Conservation (phyloP, 164 flowering plant genomes). For the Hamamelis virginiana region DNA sequence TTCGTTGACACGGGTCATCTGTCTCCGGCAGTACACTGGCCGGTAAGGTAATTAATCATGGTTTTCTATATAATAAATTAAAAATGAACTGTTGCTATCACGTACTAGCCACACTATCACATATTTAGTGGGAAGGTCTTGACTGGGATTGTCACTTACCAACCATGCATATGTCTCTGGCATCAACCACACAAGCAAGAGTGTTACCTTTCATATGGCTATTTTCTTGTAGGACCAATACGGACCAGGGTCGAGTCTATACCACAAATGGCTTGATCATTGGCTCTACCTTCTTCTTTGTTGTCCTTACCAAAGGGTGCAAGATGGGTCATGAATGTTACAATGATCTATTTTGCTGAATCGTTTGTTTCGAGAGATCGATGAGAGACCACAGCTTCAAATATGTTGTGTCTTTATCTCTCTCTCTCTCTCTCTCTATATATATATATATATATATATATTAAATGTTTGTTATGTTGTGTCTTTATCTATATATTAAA, state of each 20-base stretch:
- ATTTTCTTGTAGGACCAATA: conserved; percentile 2
- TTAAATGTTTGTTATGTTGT: not conserved
- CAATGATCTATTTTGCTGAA: conserved; percentile 9
- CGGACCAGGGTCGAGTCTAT: conserved; percentile 1
- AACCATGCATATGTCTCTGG: too few species aligned
- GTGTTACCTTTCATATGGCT: not conserved
- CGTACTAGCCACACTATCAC: not conserved
- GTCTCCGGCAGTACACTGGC: not conserved
- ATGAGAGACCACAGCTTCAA: conserved; percentile 8
- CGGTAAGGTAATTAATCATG: not conserved
- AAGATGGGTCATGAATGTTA: conserved; percentile 18
- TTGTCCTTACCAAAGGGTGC: conserved; percentile 26
- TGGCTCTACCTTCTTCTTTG: conserved; percentile 2
- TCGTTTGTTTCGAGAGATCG: conserved; percentile 5
- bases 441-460: not conserved
- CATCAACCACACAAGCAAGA: too few species aligned
- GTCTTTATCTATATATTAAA: too few species aligned
- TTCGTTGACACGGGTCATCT: not conserved
- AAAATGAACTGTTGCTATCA: conserved; percentile 19
- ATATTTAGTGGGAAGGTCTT: conserved; percentile 15
- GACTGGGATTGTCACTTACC: conserved; percentile 26
- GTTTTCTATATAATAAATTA: too few species aligned
- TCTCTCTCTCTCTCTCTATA: too few species aligned
- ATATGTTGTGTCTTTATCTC: not conserved
- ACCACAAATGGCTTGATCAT: conserved; percentile 21